A percentile compares a stretch with the other conserved stretches of the same genome.
These are phyloP conservation scores for Xylaria sp. DNA, from an alignment of 2,329 filamentous ascomycete species.

Conservation along the genomic window DNA sequence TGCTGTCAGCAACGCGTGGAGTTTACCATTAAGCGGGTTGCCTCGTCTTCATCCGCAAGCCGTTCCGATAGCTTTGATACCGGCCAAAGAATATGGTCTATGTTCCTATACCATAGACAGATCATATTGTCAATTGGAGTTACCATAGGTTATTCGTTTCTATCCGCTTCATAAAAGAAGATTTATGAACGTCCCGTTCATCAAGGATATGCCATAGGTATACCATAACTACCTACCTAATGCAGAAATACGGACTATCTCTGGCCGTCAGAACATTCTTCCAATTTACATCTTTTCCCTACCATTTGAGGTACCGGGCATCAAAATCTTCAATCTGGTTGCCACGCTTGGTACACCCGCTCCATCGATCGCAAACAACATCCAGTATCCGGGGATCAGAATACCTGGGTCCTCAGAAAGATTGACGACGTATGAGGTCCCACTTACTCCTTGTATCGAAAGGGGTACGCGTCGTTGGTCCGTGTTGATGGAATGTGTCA, in stretches of 20 bases:
- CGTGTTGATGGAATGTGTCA: constrained; percentile 47
- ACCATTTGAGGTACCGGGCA: constrained; percentile 7
- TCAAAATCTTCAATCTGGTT: constrained; percentile 32
- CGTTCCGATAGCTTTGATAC: not conserved
- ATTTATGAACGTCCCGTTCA: too few species aligned
- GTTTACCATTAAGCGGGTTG: too few species aligned
- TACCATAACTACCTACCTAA: too few species aligned
- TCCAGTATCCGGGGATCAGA: constrained; percentile 43
- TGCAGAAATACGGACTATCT: not conserved
- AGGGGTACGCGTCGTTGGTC: constrained; percentile 46
- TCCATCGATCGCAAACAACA: constrained; percentile 41
- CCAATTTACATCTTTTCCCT: not conserved
- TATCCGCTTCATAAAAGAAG: too few species aligned
- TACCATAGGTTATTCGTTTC: not conserved
- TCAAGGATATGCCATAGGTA: too few species aligned
- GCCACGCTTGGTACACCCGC: constrained; percentile 41
- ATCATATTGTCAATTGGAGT: not conserved
- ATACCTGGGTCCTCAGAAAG: constrained; percentile 42
- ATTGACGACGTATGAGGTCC: constrained; percentile 32
- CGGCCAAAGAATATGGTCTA: not conserved
- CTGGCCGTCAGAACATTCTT: not conserved
- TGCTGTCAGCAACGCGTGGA: too few species aligned
- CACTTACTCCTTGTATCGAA: constrained; percentile 18
- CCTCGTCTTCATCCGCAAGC: not conserved
- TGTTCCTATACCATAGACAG: not conserved